Base-by-base conservation (phyloP, 1,139 yeast species). In the Saccharomyces hybrid region DNA sequence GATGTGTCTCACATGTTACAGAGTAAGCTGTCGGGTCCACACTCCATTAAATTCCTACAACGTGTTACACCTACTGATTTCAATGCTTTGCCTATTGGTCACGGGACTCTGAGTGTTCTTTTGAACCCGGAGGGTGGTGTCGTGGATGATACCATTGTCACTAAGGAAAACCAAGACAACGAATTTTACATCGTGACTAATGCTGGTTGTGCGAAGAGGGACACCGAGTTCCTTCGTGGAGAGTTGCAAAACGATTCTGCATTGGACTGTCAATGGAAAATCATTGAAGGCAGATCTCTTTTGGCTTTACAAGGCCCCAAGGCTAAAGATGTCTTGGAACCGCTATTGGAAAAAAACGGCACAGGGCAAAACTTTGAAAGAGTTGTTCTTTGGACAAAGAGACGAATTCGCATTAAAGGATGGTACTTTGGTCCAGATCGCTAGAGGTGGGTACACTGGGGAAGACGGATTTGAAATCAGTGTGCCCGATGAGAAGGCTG, bases 1-100 rank as follows among this genome's bases (percentile, higher is more conserved):
- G 99, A 93, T 70, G 99, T 93, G 50, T 88, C 97, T 56, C 99
- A 93, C 73, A 93, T 93, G 99, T 79, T 91, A 56, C 98, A 91
- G 73, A 97, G 93, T 71, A 78, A 77, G 48, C 71, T 93, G 58
- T 69, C 71, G 2, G 99, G 99, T 12, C 73, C 80, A 1, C 85
- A 81, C 44, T 81, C 95, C 0, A 75, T 81, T n/a, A 76, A 77
- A 12, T 81, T 91, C 56, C 77, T 93, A 59, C 86, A 93, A 70
- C 82, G 79, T 60, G 76, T 91, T 54, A 88, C 97, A 27, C 99
- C 99, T 7, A 82, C 95, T 28, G 97, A 90, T 69, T 79, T 90
- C 62, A 67, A 74, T 28, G 67, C 66, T 7, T 75, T 91, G 58
- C 71, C 75, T 49, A 77, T 80, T 2, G 82, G 82, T 71, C 75